Conservation (phyloP, 345 rosid genomes). For the Streptanthus diversifolius region DNA sequence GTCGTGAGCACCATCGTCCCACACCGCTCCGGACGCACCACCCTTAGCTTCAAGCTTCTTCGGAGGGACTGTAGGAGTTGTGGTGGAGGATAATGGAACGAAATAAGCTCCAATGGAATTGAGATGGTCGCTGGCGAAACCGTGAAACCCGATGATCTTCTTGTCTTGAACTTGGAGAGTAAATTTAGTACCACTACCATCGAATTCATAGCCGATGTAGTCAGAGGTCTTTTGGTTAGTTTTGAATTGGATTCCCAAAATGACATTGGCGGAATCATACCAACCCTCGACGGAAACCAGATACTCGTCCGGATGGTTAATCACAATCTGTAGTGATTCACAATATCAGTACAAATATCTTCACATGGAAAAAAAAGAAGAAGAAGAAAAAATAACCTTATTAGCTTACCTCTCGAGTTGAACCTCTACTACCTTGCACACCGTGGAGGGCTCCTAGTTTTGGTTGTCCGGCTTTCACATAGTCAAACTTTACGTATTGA, state of each 20-base stretch:
- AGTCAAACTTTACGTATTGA: conserved; percentile 14
- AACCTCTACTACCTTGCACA: not conserved
- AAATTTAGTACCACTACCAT: conserved; percentile 8
- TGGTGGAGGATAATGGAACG: not conserved
- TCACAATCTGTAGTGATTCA: not conserved
- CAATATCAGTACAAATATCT: not conserved
- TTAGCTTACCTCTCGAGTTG: not conserved
- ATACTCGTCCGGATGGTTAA: conserved; percentile 19
- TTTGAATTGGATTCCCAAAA: conserved; percentile 21
- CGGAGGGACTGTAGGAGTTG: not conserved
- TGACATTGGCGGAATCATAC: conserved; percentile 11
- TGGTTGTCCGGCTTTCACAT: conserved; percentile 20
- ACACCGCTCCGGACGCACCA: conserved; percentile 24
- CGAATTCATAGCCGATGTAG: not conserved
- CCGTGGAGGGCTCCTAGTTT: conserved; percentile 8
- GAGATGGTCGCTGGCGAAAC: conserved; percentile 9
- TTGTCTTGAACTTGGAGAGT: conserved; percentile 24
- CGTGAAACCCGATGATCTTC: conserved; percentile 36
- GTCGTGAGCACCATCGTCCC: conserved; percentile 33
- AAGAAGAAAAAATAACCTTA: not conserved
- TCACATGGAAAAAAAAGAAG: not conserved
- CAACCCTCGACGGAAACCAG: conserved; percentile 25
- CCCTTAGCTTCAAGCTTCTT: conserved; percentile 29
- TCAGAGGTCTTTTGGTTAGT: not conserved
- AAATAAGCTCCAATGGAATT: conserved; percentile 35